Evolutionary conservation across 192 early-diverging fungal species (phyloP).

Genomic region (Coemansia sp.): DNA sequence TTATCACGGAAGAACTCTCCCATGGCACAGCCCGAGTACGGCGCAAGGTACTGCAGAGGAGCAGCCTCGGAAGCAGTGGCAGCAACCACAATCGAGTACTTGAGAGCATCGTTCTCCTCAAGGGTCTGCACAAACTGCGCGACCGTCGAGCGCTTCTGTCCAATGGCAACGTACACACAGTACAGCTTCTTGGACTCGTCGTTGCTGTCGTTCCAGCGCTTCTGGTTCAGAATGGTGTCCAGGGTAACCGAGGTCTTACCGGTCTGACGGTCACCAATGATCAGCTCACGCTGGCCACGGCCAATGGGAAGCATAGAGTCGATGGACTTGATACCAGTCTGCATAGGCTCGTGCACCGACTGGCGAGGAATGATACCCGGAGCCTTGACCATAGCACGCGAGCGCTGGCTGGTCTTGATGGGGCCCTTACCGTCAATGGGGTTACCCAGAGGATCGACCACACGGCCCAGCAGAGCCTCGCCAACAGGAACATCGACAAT

Average conservation of each 20-base stretch:
- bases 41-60: conserved; percentile 97
- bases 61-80: conserved; percentile 99
- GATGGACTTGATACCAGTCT: conserved; percentile 99
- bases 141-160: conserved; percentile 99
- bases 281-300: conserved; percentile 99
- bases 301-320: conserved; percentile 99
- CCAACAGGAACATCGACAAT: conserved; percentile 99
- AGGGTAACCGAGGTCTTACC: conserved; percentile 99
- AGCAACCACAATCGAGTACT: conserved; percentile 98
- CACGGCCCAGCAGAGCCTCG: conserved; percentile 92
- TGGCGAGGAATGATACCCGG: conserved; percentile 99
- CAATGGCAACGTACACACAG: conserved; percentile 99
- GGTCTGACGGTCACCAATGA: conserved; percentile 99
- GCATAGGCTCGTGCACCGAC: conserved; percentile 99
- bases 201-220: conserved; percentile 93
- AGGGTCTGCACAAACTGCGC: conserved; percentile 98
- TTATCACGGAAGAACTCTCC: conserved; percentile 99
- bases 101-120: conserved; percentile 97
- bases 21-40: conserved; percentile 97
- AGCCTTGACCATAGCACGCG: conserved; percentile 98
- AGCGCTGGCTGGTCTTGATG: conserved; percentile 77
- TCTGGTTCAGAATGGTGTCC: conserved; percentile 99
- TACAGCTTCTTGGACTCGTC: conserved; percentile 99
- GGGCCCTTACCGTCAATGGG: conserved; percentile 99
- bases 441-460: conserved; percentile 98